Evolutionary conservation across 2,329 filamentous ascomycete species (phyloP), one percentile per base, ranked within the genome.

Genomic region (Thielaviopsis cerberus): DNA sequence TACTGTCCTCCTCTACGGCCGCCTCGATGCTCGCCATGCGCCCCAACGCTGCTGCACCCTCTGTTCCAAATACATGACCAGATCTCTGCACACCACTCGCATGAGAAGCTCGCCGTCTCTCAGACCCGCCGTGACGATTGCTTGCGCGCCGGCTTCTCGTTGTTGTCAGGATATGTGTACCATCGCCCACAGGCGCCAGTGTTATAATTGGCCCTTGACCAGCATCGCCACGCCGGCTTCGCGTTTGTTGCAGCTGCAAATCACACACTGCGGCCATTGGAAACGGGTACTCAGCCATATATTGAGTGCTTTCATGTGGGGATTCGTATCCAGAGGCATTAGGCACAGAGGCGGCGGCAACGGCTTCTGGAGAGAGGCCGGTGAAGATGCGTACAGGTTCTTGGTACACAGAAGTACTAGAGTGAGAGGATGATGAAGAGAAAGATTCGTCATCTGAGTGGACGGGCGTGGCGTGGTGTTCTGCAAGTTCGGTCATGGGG

Each of bases 281-380:
- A n/a, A 54, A 34, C 15, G 53, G 30, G 53, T 54, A 22, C 20
- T 54, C 11, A 23, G 23, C 13, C 11, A 20, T 17, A n/a, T 34
- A n/a, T 23, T 54, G 8, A 27, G 26, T 34, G 53, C 26, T 34
- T 17, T 54, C 53, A 23, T 13, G 37, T n/a, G 53, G 53, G 2
- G 53, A 54, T 30, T 54, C 53, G 27, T 54, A 54, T 26, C 53
- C 53, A 6, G 53, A 54, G 53, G 26, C 37, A 20, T 27, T 34
- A 17, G 53, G 53, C n/a, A 54, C 20, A 27, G 53, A 22, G 17
- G 25, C 27, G n/a, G 53, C 53, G 27, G 53, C 37, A 4, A 34
- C 53, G 27, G 53, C 53, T 22, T 27, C 53, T 26, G 23, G 53
- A 17, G 53, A 54, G 17, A 54, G n/a, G 3, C 27, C 27, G 27